Evolutionary conservation across 352 stramenopile genomes (phyloP).

Genomic region (Globisporangium lucens): DNA sequence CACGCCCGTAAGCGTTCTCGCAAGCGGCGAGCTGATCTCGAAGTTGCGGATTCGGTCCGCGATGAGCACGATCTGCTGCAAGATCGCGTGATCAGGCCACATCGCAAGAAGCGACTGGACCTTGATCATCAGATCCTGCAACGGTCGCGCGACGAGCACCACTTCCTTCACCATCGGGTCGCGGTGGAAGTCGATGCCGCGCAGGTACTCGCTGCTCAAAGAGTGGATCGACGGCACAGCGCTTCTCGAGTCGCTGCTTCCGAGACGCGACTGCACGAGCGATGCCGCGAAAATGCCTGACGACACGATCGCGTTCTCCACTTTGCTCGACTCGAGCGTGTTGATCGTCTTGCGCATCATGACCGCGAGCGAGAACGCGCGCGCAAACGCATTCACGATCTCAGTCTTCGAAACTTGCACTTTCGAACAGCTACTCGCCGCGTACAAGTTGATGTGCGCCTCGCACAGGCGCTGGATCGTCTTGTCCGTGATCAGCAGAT

Average conservation of each 20-base stretch:
- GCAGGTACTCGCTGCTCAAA: conserved; percentile 75
- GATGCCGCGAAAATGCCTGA: conserved; percentile 64
- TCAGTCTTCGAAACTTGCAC: conserved; percentile 37
- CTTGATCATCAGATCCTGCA: conserved; percentile 89
- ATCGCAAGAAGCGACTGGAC: conserved; percentile 89
- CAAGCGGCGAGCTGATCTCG: conserved; percentile 79
- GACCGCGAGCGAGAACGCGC: conserved; percentile 64
- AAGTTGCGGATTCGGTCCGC: conserved; percentile 86
- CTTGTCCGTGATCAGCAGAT: conserved; percentile 69
- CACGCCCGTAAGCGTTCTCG: conserved; percentile 93
- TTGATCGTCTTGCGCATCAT: conserved; percentile 72
- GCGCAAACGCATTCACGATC: conserved; percentile 63
- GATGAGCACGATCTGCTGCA: conserved; percentile 94
- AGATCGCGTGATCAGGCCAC: conserved; percentile 96
- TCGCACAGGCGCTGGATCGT: conserved; percentile 71
- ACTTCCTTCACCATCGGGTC: conserved; percentile 93
- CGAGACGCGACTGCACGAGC: conserved; percentile 67
- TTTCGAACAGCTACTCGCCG: conserved; percentile 44
- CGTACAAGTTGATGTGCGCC: conserved; percentile 69
- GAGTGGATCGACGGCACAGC: conserved; percentile 50
- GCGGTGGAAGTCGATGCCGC: conserved; percentile 91
- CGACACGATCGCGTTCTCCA: conserved; percentile 53
- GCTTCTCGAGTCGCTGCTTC: conserved; percentile 30
- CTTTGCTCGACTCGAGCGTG: conserved; percentile 28
- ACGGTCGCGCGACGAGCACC: conserved; percentile 81